Base-by-base conservation (phyloP, 192 early-diverging fungal genomes). In the Backusella psychrophila region DNA sequence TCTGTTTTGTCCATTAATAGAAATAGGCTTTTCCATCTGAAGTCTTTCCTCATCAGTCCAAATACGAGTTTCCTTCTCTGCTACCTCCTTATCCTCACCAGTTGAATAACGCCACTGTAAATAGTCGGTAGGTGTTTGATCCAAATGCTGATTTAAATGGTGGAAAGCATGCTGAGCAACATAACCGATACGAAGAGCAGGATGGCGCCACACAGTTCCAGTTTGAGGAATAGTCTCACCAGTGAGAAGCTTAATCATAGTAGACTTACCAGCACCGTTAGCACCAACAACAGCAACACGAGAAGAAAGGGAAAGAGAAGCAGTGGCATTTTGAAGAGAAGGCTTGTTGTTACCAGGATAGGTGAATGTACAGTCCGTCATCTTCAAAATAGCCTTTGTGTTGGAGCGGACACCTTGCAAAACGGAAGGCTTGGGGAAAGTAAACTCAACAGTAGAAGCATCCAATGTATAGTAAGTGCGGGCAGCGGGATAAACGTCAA, bases 111-210 rank as follows among this genome's bases (percentile, higher is more conserved):
- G 90, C 93, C 93, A 95, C 59, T 91, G 91, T 73, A 95, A 90
- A 80, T 95, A 95, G 35, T 92, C 91, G 81, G 93, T 94, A 46
- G 93, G 92, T 17, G 93, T 93, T 73, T 93, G 91, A 86, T 95
- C 92, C 39, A 93, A 66, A 82, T 95, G 93, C 69, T 92, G 89
- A 72, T 95, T 92, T 71, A 95, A 82, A 88, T 95, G 93, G 81
- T 95, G 91, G 91, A 95, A 93, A 72, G 93, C 92, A 81, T 95
- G 94, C 78, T 95, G 94, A 26, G 93, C 92, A 77, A 95, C 92
- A 82, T 94, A 94, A 70, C 93, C 93, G 78, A 95, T 89, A 88
- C 94, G 91, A 15, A 94, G 84, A 81, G 92, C 93, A 83, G 93
- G 94, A 80, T 95, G 93, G 83, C 93, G 88, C 88, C 88, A 92